Percentiles rank a stretch among this genome's conserved stretches.
Conservation (phyloP, 495 filamentous ascomycete species). For the Bryoglossum gracile region DNA sequence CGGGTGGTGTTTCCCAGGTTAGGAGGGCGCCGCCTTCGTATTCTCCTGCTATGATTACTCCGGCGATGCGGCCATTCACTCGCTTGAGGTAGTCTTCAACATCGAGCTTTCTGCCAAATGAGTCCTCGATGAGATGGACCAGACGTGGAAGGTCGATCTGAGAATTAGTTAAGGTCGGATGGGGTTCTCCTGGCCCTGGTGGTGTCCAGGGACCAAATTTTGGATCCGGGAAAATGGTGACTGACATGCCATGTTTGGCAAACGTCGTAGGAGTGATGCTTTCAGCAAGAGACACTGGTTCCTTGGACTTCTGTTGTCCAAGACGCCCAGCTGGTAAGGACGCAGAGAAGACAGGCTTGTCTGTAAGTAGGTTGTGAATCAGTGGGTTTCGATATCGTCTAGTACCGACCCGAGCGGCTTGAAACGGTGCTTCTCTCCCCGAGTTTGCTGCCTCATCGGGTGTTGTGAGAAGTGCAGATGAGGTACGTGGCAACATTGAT, state of each 20-base stretch:
- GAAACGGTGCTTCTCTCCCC: slow-evolving; percentile 34
- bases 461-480: slow-evolving; percentile 82
- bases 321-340: slow-evolving; percentile 70
- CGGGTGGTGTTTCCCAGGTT: slow-evolving; percentile 83
- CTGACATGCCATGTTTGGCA: slow-evolving; percentile 81
- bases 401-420: slow-evolving; percentile 58
- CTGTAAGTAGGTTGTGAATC: slow-evolving; percentile 93
- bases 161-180: slow-evolving; percentile 63
- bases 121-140: slow-evolving; percentile 86
- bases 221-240: slow-evolving; percentile 74
- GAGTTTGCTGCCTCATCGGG: slow-evolving; percentile 72
- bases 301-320: slow-evolving; percentile 18
- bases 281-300: slow-evolving; percentile 13
- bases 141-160: slow-evolving; percentile 76
- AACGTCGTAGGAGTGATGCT: slow-evolving; percentile 60
- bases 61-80: slow-evolving; percentile 70
- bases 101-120: slow-evolving; percentile 81
- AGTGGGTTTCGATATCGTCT: slow-evolving; percentile 79
- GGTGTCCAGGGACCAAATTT: slow-evolving; percentile 56
- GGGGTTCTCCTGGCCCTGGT: slow-evolving; percentile 42
- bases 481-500: slow-evolving; percentile 71
- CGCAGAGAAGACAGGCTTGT: slow-evolving; percentile 85
- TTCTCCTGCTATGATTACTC: slow-evolving; percentile 87
- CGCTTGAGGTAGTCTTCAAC: slow-evolving; percentile 72
- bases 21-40: slow-evolving; percentile 94